phyloP scores from a whole-genome alignment of 345 rosid species.

The Hirschfeldia incana region DNA sequence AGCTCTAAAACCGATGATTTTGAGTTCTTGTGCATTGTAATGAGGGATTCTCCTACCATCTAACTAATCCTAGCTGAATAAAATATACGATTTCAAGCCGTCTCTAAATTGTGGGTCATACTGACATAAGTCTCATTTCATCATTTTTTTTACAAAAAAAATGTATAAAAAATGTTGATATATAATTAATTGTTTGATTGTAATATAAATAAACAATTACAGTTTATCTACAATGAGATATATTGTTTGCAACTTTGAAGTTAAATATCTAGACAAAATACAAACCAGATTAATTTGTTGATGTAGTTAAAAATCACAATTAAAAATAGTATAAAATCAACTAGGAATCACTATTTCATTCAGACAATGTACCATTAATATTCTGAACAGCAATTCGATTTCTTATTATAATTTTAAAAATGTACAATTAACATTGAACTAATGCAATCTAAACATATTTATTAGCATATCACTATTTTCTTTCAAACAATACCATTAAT shows the following conservation, averaged over 20 bases:
- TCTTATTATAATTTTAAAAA: neutral
- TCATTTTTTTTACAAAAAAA: neutral
- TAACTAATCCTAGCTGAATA: neutral
- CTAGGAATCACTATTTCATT: neutral
- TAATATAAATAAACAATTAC: neutral
- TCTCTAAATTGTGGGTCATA: neutral
- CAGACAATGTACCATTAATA: too few relatives aligned
- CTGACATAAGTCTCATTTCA: neutral
- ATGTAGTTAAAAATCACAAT: neutral
- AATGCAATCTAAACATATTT: conserved; percentile 1
- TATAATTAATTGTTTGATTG: too few relatives aligned
- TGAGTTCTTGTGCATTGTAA: neutral
- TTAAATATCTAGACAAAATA: neutral
- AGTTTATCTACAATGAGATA: neutral
- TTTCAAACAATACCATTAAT: too few relatives aligned
- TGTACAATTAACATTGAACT: neutral
- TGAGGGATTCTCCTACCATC: neutral
- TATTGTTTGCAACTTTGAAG: neutral
- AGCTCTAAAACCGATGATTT: neutral
- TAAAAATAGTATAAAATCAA: neutral
- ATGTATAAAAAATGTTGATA: neutral
- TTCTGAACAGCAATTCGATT: neutral
- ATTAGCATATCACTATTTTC: neutral
- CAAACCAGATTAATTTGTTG: neutral
- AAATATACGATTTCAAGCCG: neutral